These are phyloP conservation scores for Asterochloris sp. DNA, from an alignment of 139 green algal genomes.

Conservation along the genomic window DNA sequence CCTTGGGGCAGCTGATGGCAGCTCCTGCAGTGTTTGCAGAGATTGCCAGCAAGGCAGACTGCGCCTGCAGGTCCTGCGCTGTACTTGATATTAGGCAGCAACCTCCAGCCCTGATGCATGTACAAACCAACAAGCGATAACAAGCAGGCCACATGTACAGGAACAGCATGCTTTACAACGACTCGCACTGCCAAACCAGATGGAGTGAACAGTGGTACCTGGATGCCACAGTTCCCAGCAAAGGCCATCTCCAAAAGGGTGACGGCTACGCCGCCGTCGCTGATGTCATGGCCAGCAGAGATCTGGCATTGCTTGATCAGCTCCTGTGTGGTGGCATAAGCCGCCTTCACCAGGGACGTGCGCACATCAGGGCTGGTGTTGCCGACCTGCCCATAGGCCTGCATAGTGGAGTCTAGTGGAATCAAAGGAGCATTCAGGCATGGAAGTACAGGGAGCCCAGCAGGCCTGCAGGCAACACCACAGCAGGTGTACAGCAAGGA, in stretches of 20 bases:
- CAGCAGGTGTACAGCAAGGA: too few relatives aligned
- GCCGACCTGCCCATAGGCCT: slow-evolving; percentile 59
- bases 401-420: background rate
- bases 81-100: background rate
- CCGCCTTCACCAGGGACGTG: slow-evolving; percentile 53
- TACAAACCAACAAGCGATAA: too few relatives aligned
- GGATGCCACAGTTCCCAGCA: slow-evolving; percentile 71
- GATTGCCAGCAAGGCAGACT: too few relatives aligned
- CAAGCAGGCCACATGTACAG: background rate
- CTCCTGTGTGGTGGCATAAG: slow-evolving; percentile 79
- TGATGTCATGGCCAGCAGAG: slow-evolving; percentile 92
- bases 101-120: background rate
- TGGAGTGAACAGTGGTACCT: slow-evolving; percentile 2
- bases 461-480: too few relatives aligned
- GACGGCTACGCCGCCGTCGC: slow-evolving; percentile 84
- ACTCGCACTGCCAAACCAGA: background rate
- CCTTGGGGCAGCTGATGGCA: too few relatives aligned
- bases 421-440: background rate
- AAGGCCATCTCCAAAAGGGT: slow-evolving; percentile 96
- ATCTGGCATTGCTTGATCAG: slow-evolving; percentile 70
- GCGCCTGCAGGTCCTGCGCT: too few relatives aligned
- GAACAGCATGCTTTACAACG: background rate
- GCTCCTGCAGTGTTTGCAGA: too few relatives aligned
- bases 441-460: too few relatives aligned
- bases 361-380: slow-evolving; percentile 82